A percentile compares a stretch with the other conserved stretches of the same genome.
Evolutionary conservation across 441 rosid genomes (phyloP).

Genomic region (Pelargonium fulgidum): DNA sequence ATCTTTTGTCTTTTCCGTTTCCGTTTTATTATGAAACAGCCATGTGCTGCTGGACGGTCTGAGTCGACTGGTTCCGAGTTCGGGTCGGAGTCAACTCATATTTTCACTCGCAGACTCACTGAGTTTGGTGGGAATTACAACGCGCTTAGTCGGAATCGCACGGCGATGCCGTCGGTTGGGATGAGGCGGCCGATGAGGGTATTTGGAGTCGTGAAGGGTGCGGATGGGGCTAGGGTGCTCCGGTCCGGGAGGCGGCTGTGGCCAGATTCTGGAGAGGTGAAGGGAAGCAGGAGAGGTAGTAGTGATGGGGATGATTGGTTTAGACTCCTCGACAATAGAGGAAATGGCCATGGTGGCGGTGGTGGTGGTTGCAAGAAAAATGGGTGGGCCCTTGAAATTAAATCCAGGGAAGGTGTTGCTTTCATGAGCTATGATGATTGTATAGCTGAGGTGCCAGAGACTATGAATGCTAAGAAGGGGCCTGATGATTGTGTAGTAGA

Average conservation of each 20-base stretch:
- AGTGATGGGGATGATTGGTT: constrained; percentile 38
- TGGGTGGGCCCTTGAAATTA: constrained; percentile 11
- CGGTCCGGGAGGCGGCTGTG: constrained; percentile 75
- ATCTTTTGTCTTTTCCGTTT: neutral
- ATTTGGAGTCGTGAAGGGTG: constrained; percentile 72
- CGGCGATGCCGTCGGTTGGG: constrained; percentile 82
- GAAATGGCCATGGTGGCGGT: constrained; percentile 24
- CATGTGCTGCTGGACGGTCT: too few species aligned
- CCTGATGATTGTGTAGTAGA: constrained; percentile 21
- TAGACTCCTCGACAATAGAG: constrained; percentile 3
- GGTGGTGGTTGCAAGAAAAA: constrained; percentile 18
- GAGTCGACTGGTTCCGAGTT: too few species aligned
- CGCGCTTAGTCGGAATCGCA: constrained; percentile 20
- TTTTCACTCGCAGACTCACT: too few species aligned
- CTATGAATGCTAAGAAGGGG: too few species aligned
- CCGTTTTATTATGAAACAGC: neutral
- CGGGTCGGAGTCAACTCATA: too few species aligned
- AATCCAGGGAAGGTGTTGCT: constrained; percentile 12
- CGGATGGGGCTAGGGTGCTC: constrained; percentile 70
- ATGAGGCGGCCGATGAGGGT: constrained; percentile 73
- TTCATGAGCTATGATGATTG: constrained; percentile 15
- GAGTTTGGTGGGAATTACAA: too few species aligned
- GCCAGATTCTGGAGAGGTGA: constrained; percentile 47
- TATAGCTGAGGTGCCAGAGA: constrained; percentile 12
- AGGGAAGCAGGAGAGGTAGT: constrained; percentile 34